Conservation (phyloP, 2,329 filamentous ascomycete species). For the Hypocrella siamensis region DNA sequence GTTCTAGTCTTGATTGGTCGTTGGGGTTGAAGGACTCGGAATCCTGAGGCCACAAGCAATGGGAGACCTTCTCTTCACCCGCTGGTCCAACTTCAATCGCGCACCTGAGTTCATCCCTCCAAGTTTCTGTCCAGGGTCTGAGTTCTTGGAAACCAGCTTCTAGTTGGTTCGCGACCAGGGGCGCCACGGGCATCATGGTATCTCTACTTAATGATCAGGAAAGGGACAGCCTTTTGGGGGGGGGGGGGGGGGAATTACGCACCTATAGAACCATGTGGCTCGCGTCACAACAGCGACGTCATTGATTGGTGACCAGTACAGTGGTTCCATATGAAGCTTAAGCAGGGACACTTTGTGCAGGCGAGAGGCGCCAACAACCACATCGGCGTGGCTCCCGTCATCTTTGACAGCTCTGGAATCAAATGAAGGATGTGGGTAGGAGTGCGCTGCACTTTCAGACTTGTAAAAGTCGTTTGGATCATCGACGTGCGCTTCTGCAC, state of each 20-base stretch:
- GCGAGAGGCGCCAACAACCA: conserved; percentile 79
- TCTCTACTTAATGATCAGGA: conserved; percentile 32
- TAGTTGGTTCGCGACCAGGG: conserved; percentile 75
- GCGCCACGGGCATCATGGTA: conserved; percentile 80
- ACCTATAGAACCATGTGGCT: conserved; percentile 92
- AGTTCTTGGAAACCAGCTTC: conserved; percentile 83
- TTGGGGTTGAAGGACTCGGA: conserved; percentile 8
- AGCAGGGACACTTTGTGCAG: conserved; percentile 80
- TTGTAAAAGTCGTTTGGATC: background rate
- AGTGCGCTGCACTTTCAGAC: background rate
- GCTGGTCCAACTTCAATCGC: conserved; percentile 79
- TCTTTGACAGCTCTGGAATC: conserved; percentile 12
- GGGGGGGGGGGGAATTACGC: conserved; percentile 5
- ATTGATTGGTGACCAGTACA: conserved; percentile 93
- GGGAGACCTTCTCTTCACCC: conserved; percentile 81
- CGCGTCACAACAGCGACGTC: conserved; percentile 71
- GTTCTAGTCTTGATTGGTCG: conserved; percentile 13
- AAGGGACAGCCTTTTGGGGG: background rate
- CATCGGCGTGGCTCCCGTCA: conserved; percentile 25
- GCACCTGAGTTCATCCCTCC: conserved; percentile 79
- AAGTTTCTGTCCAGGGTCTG: conserved; percentile 79
- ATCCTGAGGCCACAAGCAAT: conserved; percentile 63
- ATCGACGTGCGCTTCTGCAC: too few species aligned
- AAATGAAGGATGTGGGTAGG: background rate
- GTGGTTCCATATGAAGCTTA: conserved; percentile 76